Conservation (phyloP, 73 alveolate genomes). For the Paramecium bursaria region DNA sequence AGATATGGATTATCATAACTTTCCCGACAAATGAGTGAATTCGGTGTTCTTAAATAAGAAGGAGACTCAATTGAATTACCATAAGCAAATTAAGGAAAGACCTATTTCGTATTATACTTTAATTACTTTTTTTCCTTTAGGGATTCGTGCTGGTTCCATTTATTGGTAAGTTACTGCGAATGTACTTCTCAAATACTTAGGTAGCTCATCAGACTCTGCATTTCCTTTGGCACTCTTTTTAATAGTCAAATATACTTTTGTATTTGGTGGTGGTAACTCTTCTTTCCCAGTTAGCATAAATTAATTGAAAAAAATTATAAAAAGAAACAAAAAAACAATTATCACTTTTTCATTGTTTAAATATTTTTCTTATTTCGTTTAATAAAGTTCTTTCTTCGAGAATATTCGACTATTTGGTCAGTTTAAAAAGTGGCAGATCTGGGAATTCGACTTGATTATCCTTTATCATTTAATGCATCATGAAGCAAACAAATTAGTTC, state of each 20-base stretch:
- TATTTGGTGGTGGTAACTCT: not conserved
- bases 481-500: slow-evolving; percentile 30
- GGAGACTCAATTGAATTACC: slow-evolving; percentile 56
- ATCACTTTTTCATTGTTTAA: too few relatives aligned
- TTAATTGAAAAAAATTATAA: too few relatives aligned
- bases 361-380: too few relatives aligned
- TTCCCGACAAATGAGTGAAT: slow-evolving; percentile 27
- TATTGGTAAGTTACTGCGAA: not conserved
- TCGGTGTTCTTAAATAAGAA: slow-evolving; percentile 6
- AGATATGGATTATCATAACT: slow-evolving; percentile 61
- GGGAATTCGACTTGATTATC: not conserved
- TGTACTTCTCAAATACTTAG: slow-evolving; percentile 36
- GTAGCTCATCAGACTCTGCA: slow-evolving; percentile 30
- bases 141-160: slow-evolving; percentile 8
- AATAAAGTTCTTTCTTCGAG: too few relatives aligned
- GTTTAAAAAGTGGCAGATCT: not conserved
- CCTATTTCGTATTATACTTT: not conserved
- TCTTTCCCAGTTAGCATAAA: slow-evolving; percentile 60
- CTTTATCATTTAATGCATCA: slow-evolving; percentile 30
- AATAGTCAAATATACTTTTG: not conserved
- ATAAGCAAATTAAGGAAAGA: slow-evolving; percentile 57
- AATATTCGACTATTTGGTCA: too few relatives aligned
- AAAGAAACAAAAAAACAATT: too few relatives aligned
- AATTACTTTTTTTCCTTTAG: slow-evolving; percentile 17
- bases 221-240: slow-evolving; percentile 49